phyloP scores from a whole-genome alignment of 768 basidiomycete species.

The Suillus americanus region DNA sequence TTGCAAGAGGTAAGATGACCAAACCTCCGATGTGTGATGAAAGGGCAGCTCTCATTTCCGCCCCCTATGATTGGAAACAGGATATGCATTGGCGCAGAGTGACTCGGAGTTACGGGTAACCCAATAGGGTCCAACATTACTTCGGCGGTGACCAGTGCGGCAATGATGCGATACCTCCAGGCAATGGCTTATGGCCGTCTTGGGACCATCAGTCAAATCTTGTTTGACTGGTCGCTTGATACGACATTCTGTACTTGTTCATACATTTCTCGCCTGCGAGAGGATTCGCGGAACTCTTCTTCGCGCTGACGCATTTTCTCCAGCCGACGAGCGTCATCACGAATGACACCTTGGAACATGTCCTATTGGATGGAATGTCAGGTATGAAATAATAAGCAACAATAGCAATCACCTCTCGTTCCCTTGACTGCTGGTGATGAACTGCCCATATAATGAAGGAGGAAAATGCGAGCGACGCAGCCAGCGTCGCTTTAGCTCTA shows the following conservation, averaged over 20 bases:
- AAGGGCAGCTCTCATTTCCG: neutral
- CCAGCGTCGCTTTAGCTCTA: conserved; percentile 74
- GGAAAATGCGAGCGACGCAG: conserved; percentile 60
- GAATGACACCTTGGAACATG: conserved; percentile 90
- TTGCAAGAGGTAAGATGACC: too few species aligned
- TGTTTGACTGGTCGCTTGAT: conserved; percentile 19
- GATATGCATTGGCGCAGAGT: neutral
- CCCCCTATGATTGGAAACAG: too few species aligned
- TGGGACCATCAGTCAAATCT: neutral
- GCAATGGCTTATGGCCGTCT: too few species aligned
- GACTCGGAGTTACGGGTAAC: neutral
- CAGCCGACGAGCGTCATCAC: conserved; percentile 79
- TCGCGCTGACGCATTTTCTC: conserved; percentile 71
- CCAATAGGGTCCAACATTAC: neutral
- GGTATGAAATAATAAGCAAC: conserved; percentile 2
- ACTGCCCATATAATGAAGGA: conserved; percentile 83
- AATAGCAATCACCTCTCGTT: conserved; percentile 65
- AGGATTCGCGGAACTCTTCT: conserved; percentile 60
- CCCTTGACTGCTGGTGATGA: conserved; percentile 81
- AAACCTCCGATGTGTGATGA: too few species aligned
- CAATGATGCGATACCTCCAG: neutral
- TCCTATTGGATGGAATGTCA: conserved; percentile 42
- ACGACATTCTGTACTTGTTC: conserved; percentile 48
- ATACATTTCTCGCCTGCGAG: conserved; percentile 63
- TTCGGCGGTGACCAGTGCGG: too few species aligned